Evolutionary conservation across 2,329 filamentous ascomycete species (phyloP), one percentile per base, ranked within the genome.

Genomic region (Microthyrium microscopicum): DNA sequence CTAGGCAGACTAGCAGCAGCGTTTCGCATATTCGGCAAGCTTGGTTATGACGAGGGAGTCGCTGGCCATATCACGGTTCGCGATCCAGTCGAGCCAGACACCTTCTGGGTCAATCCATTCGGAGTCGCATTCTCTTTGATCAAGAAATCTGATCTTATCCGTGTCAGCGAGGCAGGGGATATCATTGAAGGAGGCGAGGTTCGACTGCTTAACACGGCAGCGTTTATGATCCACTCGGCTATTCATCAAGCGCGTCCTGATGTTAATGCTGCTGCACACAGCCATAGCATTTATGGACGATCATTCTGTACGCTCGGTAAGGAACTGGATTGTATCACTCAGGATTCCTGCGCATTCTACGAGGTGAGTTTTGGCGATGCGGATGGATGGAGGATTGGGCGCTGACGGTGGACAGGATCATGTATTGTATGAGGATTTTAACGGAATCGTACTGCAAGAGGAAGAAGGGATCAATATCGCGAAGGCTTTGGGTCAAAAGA

Each of bases 381-480:
- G 8, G 13, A 26, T 32, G 31, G 22, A n/a, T 32, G 41, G 5
- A 7, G n/a, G 12, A 17, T 13, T 12, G 3, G n/a, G 8, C 27
- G 19, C 31, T 34, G 31, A 34, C 15, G 24, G 17, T 34, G 39
- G 38, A 47, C n/a, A n/a, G 11, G 46, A 46, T 25, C 44, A 46
- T 20, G 40, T 42, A 1, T 41, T 53, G 3, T 64, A 64, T 35
- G 44, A 54, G 8, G 50, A 46, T 12, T 66, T 62, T 41, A 60
- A 61, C 2, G 62, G 62, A 4, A 52, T 62, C 3, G 61, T 63
- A 1, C 42, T 65, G 16, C 54, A 49, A 1, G 46, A 50, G 21
- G 55, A 60, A 37, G 62, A 66, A 41, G 61, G 60, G 1, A 44
- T 52, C 12, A 47, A 53, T 15, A 61, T 66, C 37, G 58, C 59